Conservation (phyloP, 345 rosid species). For the Pugionium dolabratum region DNA sequence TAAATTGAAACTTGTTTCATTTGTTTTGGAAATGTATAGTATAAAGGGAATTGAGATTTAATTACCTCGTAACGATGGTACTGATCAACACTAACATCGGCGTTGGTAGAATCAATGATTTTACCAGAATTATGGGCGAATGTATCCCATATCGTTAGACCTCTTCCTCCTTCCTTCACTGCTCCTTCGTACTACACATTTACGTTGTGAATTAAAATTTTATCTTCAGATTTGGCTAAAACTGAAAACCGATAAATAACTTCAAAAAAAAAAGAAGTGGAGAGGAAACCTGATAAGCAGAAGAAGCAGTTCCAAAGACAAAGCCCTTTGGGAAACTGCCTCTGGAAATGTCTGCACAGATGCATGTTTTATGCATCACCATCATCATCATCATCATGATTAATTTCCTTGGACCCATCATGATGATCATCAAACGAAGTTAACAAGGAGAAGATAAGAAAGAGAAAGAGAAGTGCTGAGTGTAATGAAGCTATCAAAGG, state of each 20-base stretch:
- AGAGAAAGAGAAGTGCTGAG: not conserved
- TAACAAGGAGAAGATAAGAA: not conserved
- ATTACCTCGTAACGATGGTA: conserved; percentile 75
- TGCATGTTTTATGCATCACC: conserved; percentile 33
- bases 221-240: not conserved
- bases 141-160: conserved; percentile 82
- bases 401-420: conserved; percentile 13
- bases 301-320: conserved; percentile 63
- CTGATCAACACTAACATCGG: conserved; percentile 91
- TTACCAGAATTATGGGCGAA: conserved; percentile 77
- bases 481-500: conserved; percentile 1
- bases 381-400: conserved; percentile 23
- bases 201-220: conserved; percentile 4
- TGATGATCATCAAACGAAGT: not conserved
- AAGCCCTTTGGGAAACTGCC: conserved; percentile 53
- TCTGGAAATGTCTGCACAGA: conserved; percentile 45
- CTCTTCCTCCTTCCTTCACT: conserved; percentile 83
- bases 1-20: not conserved
- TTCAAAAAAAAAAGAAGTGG: conserved; percentile 5
- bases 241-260: not conserved
- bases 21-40: not conserved
- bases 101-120: conserved; percentile 64
- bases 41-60: not conserved
- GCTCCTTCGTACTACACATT: conserved; percentile 81
- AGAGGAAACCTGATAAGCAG: conserved; percentile 54